Conservation (phyloP, 768 basidiomycete species). For the Suillus subluteus region DNA sequence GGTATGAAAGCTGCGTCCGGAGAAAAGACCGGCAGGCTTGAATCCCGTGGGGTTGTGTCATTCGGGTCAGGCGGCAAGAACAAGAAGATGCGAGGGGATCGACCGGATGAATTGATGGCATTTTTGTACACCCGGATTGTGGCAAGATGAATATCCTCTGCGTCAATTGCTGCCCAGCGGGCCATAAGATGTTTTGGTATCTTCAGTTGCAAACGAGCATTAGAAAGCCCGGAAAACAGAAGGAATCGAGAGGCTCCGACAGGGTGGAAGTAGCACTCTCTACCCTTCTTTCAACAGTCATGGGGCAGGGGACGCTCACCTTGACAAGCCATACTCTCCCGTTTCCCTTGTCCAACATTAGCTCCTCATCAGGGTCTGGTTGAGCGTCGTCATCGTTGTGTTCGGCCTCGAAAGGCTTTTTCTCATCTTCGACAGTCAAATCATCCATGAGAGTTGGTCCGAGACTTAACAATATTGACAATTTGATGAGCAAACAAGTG, state of each 20-base stretch:
- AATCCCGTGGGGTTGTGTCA: slow-evolving; percentile 40
- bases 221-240: slow-evolving; percentile 14
- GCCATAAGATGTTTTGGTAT: slow-evolving; percentile 88
- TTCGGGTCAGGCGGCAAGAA: slow-evolving; percentile 62
- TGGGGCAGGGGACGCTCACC: slow-evolving; percentile 46
- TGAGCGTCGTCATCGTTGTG: slow-evolving; percentile 60
- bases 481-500: background rate
- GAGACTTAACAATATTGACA: background rate
- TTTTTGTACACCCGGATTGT: slow-evolving; percentile 79
- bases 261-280: background rate
- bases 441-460: slow-evolving; percentile 35
- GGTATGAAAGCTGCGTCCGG: slow-evolving; percentile 35
- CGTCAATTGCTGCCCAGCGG: slow-evolving; percentile 77
- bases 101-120: slow-evolving; percentile 44
- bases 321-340: slow-evolving; percentile 87
- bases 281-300: background rate
- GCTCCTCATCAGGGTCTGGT: slow-evolving; percentile 80
- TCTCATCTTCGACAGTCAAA: slow-evolving; percentile 56
- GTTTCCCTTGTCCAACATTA: slow-evolving; percentile 77
- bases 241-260: background rate
- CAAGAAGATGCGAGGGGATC: slow-evolving; percentile 64
- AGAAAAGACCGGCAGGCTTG: slow-evolving; percentile 29
- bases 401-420: slow-evolving; percentile 71
- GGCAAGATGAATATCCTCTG: slow-evolving; percentile 80
- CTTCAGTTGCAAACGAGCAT: slow-evolving; percentile 40